Evolutionary conservation across 495 filamentous ascomycete genomes (phyloP), one percentile per base, ranked within the genome.

Genomic region (Aspergillus incahuasiensis): DNA sequence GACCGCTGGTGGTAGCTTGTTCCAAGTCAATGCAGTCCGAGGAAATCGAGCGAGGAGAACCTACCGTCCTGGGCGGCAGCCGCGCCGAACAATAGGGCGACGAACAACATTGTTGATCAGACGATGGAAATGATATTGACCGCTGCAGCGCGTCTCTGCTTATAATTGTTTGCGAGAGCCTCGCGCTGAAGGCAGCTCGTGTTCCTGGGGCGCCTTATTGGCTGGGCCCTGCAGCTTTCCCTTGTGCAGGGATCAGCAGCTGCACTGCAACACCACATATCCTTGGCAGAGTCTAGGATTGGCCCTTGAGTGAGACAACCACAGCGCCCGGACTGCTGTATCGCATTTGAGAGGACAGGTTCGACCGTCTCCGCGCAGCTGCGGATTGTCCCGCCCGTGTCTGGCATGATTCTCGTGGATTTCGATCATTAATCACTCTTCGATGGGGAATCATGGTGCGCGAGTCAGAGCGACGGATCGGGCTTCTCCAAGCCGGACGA

Each of bases 1-100:
- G 65, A 6, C 47, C 52, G 42, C 62, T 64, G 28, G 65, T 64
- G 13, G 52, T 54, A 35, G 21, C 50, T 58, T 9, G 16, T 19
- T 11, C 3, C 9, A 30, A 22, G 47, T 49, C 30, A 49, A 22
- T n/a, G n/a, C 2, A 7, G 20, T 24, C 1, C 15, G 4, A 4
- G 8, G 25, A 28, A 38, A 3, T 53, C 25, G 1, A 19, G 24
- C 16, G 6, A 1, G 7, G 9, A 32, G 3, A n/a, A 30, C 28
- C 11, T 41, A 55, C 53, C 45, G 20, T 38, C 32, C 21, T 55
- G 53, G 21, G 21, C 53, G 45, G 38, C 45, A 28, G 22, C 53
- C 15, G 48, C 19, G 24, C 44, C 35, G 35, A 34, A n/a, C 21
- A 48, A 41, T 11, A 55, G 22, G 0, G n/a, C 12, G 22, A 55